Base-by-base conservation (phyloP, 2,329 filamentous ascomycete genomes). In the Myriosclerotinia duriaeana region DNA sequence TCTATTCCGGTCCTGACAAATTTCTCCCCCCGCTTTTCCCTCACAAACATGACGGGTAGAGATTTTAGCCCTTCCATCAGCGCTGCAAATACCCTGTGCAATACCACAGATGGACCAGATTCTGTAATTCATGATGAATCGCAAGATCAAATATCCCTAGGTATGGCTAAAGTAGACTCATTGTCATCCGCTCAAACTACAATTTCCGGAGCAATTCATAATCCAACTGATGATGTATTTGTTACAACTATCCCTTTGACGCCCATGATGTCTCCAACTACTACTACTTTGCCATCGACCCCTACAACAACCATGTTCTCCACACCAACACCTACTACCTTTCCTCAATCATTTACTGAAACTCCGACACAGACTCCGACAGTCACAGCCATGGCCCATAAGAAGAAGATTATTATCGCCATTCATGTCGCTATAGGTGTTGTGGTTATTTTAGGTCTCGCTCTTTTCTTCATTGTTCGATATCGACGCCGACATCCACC, bases 21-120 rank as follows among this genome's bases (percentile, higher is more conserved):
- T 6, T 66, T 62, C 52, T 66, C 64, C 20, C 56, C 56, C 14
- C 64, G 56, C 30, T 66, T 66, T 26, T 66, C 64, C 8, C 38
- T 66, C 22, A 42, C 50, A 22, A 62, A 66, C 14, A 66, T 66
- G 64, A 66, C 58, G 7, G 64, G 64, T 0, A n/a, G 12, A 34
- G 42, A 62, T 15, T 66, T 66, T 30, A 40, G n/a, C 22, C 34
- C 56, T 44, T 38, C 64, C 11, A 63, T 66, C 17, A 44, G 8
- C 26, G 55, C 64, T 38, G 64, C 40, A 54, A 66, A 66, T 48
- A 50, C 40, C 9, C n/a, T 20, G 7, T 53, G 30, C 5, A n/a
- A 61, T 22, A 48, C 30, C 12, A 63, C 56, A 15, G 48, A 53
- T 54, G 50, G 48, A 4, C 64, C 56, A 20, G 56, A 61, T 42